Evolutionary conservation across 306 rosid species (phyloP).

Genomic region (Corylus americana): DNA sequence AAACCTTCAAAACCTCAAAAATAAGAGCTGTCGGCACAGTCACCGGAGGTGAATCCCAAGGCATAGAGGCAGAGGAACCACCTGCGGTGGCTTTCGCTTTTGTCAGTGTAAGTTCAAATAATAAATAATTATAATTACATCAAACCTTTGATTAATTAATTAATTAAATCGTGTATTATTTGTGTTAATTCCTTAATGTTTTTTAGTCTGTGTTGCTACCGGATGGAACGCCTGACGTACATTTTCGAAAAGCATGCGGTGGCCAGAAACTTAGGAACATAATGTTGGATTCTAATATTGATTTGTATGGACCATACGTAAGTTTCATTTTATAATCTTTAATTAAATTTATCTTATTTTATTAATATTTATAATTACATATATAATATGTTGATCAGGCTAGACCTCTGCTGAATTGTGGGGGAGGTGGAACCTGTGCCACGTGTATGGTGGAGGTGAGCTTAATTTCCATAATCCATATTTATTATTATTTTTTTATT

Average conservation of each 20-base stretch:
- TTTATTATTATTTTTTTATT: too few relatives aligned
- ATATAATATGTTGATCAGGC: slow-evolving; percentile 32
- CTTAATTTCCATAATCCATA: slow-evolving; percentile 6
- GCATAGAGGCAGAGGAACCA: slow-evolving; percentile 47
- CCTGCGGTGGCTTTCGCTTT: slow-evolving; percentile 70
- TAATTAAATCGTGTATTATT: neutral
- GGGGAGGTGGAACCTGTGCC: slow-evolving; percentile 83
- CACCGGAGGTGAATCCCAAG: slow-evolving; percentile 52
- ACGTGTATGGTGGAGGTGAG: slow-evolving; percentile 95
- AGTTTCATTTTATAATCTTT: neutral
- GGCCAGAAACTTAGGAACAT: slow-evolving; percentile 81
- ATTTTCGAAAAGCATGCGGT: slow-evolving; percentile 65
- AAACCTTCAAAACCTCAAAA: slow-evolving; percentile 32
- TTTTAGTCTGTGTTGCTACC: slow-evolving; percentile 84
- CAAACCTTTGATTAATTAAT: too few relatives aligned
- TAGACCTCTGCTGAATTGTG: slow-evolving; percentile 74
- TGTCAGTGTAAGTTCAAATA: slow-evolving; percentile 55
- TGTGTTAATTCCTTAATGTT: too few relatives aligned
- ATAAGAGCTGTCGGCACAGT: slow-evolving; percentile 62
- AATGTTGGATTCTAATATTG: slow-evolving; percentile 78
- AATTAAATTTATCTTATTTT: neutral
- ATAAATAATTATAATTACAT: neutral
- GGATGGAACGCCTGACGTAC: slow-evolving; percentile 88
- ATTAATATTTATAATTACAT: neutral
- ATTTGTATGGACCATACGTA: slow-evolving; percentile 89